Evolutionary conservation across 1,284 basidiomycete species (phyloP).

Genomic region (Neonothopanus nambi): DNA sequence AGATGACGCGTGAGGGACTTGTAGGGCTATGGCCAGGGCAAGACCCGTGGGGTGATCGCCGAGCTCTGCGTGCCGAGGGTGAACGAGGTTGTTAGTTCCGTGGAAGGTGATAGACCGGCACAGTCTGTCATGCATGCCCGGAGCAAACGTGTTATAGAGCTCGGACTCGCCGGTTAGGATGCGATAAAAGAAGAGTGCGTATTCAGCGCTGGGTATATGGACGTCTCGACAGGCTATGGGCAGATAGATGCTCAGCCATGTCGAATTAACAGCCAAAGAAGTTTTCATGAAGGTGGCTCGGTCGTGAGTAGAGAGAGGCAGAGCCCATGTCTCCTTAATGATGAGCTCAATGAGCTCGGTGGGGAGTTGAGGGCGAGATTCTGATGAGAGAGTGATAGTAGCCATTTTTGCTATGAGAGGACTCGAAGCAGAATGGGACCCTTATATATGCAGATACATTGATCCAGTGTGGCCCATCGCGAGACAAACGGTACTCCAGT

Average conservation of each 20-base stretch:
- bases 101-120: neutral
- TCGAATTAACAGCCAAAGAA: neutral
- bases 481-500: too few species aligned
- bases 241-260: neutral
- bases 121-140: neutral
- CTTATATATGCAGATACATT: too few species aligned
- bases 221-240: neutral
- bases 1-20: constrained; percentile 16
- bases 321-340: neutral
- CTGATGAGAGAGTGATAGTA: too few species aligned
- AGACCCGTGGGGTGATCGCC: constrained; percentile 5
- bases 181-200: neutral
- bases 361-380: neutral
- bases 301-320: neutral
- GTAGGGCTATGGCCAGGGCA: neutral
- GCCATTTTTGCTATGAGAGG: too few species aligned
- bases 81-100: neutral
- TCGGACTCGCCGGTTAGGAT: neutral
- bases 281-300: neutral
- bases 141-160: neutral
- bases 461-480: too few species aligned
- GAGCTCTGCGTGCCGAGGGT: neutral
- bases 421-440: too few species aligned
- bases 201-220: neutral
- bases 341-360: neutral